Conservation (phyloP, 192 early-diverging fungal genomes). For the Globomyces pollinis-pini region DNA sequence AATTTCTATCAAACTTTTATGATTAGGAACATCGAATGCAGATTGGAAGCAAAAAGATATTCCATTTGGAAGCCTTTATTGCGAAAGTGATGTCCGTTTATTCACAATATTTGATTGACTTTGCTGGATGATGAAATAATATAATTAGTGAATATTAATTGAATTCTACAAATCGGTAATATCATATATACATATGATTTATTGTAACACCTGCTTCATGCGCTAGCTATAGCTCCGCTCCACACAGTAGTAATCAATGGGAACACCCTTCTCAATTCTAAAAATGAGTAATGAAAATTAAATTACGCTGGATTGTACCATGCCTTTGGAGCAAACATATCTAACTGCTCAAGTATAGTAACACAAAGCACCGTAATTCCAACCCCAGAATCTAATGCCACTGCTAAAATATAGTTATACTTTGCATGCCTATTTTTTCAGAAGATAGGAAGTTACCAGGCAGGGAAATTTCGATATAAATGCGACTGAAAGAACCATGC, state of each 20-base stretch:
- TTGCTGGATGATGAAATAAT: too few species aligned
- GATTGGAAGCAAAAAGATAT: conserved; percentile 81
- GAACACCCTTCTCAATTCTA: conserved; percentile 1
- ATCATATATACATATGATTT: too few species aligned
- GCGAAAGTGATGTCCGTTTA: conserved; percentile 88
- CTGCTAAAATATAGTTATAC: conserved; percentile 64
- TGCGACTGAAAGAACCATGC: conserved; percentile 18
- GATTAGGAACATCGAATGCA: conserved; percentile 73
- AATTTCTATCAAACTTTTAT: conserved; percentile 5
- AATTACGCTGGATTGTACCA: neutral
- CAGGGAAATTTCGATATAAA: neutral
- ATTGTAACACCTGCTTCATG: too few species aligned
- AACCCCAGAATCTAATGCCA: conserved; percentile 51
- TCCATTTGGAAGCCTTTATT: conserved; percentile 91
- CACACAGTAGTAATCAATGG: conserved; percentile 3
- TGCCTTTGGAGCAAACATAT: neutral
- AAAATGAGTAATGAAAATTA: too few species aligned
- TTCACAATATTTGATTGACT: conserved; percentile 59
- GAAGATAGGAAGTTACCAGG: conserved; percentile 22
- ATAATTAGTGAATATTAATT: too few species aligned
- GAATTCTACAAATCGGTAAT: conserved; percentile 2
- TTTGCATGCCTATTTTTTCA: conserved; percentile 38
- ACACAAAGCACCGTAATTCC: conserved; percentile 23
- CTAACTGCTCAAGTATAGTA: conserved; percentile 9
- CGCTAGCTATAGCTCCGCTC: neutral